Evolutionary conservation across 768 basidiomycete genomes (phyloP).

Genomic region (Suillus subaureus): DNA sequence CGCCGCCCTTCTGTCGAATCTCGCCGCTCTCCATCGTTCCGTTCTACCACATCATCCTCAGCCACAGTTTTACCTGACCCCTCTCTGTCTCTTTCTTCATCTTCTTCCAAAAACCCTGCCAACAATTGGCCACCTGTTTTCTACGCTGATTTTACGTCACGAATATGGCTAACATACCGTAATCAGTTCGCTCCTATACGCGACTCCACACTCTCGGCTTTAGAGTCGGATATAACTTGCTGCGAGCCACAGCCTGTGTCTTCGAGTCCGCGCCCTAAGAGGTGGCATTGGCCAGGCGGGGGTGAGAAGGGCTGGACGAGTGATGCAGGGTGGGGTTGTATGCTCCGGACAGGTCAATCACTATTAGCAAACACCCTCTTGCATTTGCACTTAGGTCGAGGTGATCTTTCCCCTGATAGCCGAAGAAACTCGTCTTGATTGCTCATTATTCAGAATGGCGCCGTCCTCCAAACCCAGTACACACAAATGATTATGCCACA

Average conservation of each 20-base stretch:
- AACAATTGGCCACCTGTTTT: slow-evolving; percentile 79
- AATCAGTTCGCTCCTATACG: slow-evolving; percentile 83
- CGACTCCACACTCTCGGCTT: slow-evolving; percentile 52
- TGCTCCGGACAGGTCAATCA: slow-evolving; percentile 87
- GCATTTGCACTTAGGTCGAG: slow-evolving; percentile 73
- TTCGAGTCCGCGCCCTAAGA: slow-evolving; percentile 46
- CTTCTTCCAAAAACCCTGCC: slow-evolving; percentile 32
- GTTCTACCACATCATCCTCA: slow-evolving; percentile 47
- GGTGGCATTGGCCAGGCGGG: slow-evolving; percentile 64
- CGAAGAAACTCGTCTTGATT: slow-evolving; percentile 14
- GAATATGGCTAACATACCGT: slow-evolving; percentile 92
- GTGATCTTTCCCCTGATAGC: slow-evolving; percentile 35
- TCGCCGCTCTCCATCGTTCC: slow-evolving; percentile 43
- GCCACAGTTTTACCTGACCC: slow-evolving; percentile 26
- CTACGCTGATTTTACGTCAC: slow-evolving; percentile 85
- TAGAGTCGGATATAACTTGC: slow-evolving; percentile 39
- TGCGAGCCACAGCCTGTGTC: slow-evolving; percentile 36
- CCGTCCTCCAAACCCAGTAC: slow-evolving; percentile 61
- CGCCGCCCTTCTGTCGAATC: slow-evolving; percentile 46
- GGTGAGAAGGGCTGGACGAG: slow-evolving; percentile 82
- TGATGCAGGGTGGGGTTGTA: slow-evolving; percentile 91
- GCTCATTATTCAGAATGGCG: slow-evolving; percentile 70
- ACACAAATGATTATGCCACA: slow-evolving; percentile 70
- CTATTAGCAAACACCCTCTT: slow-evolving; percentile 81
- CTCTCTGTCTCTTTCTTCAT: slow-evolving; percentile 39